A percentile compares a stretch with the other conserved stretches of the same genome.
Conservation (phyloP, 116 monocot genomes). For the Phalaenopsis hybrid region DNA sequence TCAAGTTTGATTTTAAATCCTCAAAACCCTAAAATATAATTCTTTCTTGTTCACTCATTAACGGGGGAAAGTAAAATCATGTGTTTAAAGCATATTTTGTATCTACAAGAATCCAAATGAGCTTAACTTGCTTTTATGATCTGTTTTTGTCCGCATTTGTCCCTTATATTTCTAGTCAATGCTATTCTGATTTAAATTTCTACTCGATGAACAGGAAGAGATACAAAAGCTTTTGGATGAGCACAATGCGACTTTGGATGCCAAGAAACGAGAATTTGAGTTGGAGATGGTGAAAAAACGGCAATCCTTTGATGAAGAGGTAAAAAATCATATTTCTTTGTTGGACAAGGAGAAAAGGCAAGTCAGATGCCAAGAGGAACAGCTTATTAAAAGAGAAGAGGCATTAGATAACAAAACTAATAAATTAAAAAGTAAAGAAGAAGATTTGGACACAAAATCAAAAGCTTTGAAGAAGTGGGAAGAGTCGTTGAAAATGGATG, state of each 20-base stretch:
- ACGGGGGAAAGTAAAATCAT: neutral
- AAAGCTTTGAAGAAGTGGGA: constrained; percentile 70
- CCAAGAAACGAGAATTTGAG: constrained; percentile 68
- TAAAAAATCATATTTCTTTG: constrained; percentile 33
- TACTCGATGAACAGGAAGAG: constrained; percentile 39
- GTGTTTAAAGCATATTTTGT: neutral
- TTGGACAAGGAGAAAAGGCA: constrained; percentile 46
- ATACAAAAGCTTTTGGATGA: constrained; percentile 81
- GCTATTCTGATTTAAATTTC: neutral
- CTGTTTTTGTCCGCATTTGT: neutral
- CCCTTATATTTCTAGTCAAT: neutral
- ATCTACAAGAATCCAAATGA: neutral
- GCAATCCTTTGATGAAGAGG: constrained; percentile 49
- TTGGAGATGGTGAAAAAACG: constrained; percentile 48
- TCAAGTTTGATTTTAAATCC: neutral
- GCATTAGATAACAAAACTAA: constrained; percentile 43
- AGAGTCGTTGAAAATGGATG: constrained; percentile 37
- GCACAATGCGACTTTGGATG: constrained; percentile 44
- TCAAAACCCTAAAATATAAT: neutral
- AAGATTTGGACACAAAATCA: constrained; percentile 50
- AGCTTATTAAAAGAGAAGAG: constrained; percentile 54
- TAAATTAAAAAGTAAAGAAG: constrained; percentile 43
- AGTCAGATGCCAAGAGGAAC: constrained; percentile 38
- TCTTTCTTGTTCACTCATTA: neutral
- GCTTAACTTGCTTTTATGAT: neutral